These are phyloP conservation scores for sweet orange (Citrus sinensis) DNA, from an alignment of 345 rosid species.

Conservation along the genomic window DVS_A1.0 CM039163.1:47653501-47654000, in stretches of 20 bases:
- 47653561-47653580: too few species aligned
- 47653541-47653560: too few species aligned
- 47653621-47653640: too few species aligned
- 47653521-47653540: too few species aligned
- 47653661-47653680: background rate
- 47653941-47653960: background rate
- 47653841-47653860: background rate
- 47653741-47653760: background rate
- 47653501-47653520: too few species aligned
- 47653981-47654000: slow-evolving; percentile 45
- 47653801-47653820: background rate
- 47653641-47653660: too few species aligned
- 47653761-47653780: background rate
- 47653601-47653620: too few species aligned
- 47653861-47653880: background rate
- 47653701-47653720: background rate
- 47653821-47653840: background rate
- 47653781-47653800: background rate
- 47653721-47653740: background rate
- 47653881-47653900: background rate
- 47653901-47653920: too few species aligned
- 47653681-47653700: background rate
- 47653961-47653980: slow-evolving; percentile 28
- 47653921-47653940: background rate
- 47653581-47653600: too few species aligned